These are phyloP conservation scores for Pythium dissimile DNA, from an alignment of 352 stramenopile species.

Conservation along the genomic window DNA sequence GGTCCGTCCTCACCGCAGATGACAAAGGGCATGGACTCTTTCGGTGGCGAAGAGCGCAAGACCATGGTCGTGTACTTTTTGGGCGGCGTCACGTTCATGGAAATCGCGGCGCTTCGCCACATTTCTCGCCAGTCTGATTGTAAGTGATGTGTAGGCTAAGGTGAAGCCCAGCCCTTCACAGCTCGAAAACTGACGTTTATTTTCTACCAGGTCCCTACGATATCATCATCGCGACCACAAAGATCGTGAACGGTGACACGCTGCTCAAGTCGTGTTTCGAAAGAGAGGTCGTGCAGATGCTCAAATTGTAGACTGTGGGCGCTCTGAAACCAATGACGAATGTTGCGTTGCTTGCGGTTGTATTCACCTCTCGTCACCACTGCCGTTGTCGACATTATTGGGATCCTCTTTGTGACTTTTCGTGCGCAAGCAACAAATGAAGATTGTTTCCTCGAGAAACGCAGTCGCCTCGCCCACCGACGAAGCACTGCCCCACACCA, in stretches of 20 bases:
- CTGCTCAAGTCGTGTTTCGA: slow-evolving; percentile 87
- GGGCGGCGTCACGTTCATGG: slow-evolving; percentile 96
- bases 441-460: slow-evolving; percentile 42
- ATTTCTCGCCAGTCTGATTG: slow-evolving; percentile 90
- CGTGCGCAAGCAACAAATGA: slow-evolving; percentile 25
- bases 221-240: slow-evolving; percentile 93
- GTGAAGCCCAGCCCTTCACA: neutral
- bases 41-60: slow-evolving; percentile 82
- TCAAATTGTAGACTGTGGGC: slow-evolving; percentile 47
- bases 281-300: slow-evolving; percentile 73
- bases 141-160: slow-evolving; percentile 46
- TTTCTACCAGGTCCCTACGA: slow-evolving; percentile 74
- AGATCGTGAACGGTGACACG: slow-evolving; percentile 86
- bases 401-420: too few species aligned
- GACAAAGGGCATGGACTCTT: slow-evolving; percentile 44
- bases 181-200: slow-evolving; percentile 1
- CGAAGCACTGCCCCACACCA: slow-evolving; percentile 20
- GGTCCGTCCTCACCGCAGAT: slow-evolving; percentile 23
- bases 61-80: slow-evolving; percentile 96
- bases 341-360: neutral
- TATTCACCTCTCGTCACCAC: neutral
- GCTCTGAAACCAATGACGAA: too few species aligned
- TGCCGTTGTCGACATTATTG: too few species aligned
- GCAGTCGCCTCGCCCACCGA: slow-evolving; percentile 7
- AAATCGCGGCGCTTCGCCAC: slow-evolving; percentile 95